Base-by-base conservation (phyloP, 306 rosid genomes). In the Adenanthera pavonina region DNA sequence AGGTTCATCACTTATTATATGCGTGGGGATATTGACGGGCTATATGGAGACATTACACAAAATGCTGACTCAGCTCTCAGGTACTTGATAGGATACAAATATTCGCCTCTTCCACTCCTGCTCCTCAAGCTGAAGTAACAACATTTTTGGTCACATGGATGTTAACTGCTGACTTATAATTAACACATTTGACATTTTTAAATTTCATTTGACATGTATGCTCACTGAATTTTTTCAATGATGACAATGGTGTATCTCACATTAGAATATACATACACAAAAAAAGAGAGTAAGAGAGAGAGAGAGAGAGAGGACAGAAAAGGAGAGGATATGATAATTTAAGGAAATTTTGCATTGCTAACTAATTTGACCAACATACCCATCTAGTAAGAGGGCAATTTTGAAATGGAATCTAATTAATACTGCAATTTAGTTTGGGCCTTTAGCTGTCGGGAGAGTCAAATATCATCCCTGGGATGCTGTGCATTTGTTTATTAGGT, bases 31-130 rank as follows among this genome's bases (percentile, higher is more conserved):
- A 86, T 85, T 95, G 90, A 90, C 93, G 44, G 98, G 99, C 78
- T 95, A 95, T 84, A 92, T 92, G 75, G 99, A 93, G 85, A 95
- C 97, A 14, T 73, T 93, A 80, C 82, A 92, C 90, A 95, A 92
- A 83, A 95, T 95, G 99, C 69, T 95, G 89, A 89, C 89, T 69
- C 98, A 90, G 90, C 96, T 93, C 68, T 93, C 98, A 85, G 98
- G 99, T 90, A 88, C 87, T 77, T 79, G 84, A 76, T 77, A 77
- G 19, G 47, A 82, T 69, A 74, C 74, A 69, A 74, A 72, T 43
- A 67, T 44, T 25, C 44, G 61, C 75, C 65, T n/a, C 60, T 44
- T 12, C 67, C 34, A 11, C 44, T 57, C 43, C 34, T 46, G 60
- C 62, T 51, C 17, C 16, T 64, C 53, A 69, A 74, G 77, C 64